phyloP scores from a whole-genome alignment of 2,329 filamentous ascomycete species.

The Sphaerulina populicola region DNA sequence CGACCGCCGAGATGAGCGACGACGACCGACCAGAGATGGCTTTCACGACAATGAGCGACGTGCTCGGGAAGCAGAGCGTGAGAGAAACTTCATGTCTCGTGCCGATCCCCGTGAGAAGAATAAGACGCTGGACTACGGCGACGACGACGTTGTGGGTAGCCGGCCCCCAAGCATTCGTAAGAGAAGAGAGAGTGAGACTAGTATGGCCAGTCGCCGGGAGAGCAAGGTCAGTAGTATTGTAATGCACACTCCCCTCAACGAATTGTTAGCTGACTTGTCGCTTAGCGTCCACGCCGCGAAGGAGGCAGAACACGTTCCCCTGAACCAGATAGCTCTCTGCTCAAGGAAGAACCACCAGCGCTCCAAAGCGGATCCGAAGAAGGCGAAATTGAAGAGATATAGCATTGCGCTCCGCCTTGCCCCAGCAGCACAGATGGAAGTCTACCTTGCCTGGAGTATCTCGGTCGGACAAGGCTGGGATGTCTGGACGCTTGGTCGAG shows the following conservation, averaged over 20 bases:
- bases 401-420: conserved; percentile 12
- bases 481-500: not conserved
- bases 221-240: conserved; percentile 34
- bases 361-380: conserved; percentile 88
- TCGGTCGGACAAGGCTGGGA: not conserved
- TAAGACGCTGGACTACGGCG: conserved; percentile 87
- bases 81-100: conserved; percentile 72
- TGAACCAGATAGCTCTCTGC: conserved; percentile 18
- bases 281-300: conserved; percentile 21
- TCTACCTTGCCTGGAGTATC: not conserved
- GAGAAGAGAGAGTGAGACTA: conserved; percentile 57
- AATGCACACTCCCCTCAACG: not conserved
- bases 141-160: conserved; percentile 47
- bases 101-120: conserved; percentile 72
- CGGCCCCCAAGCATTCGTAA: conserved; percentile 54
- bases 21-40: conserved; percentile 38
- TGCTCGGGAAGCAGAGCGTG: conserved; percentile 81
- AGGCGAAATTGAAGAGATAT: conserved; percentile 85
- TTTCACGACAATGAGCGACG: conserved; percentile 77
- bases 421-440: not conserved
- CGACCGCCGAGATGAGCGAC: conserved; percentile 19
- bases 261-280: conserved; percentile 3
- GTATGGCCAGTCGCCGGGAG: conserved; percentile 34
- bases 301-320: conserved; percentile 18
- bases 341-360: conserved; percentile 45